Evolutionary conservation across 257 asterid genomes (phyloP).

Genomic region (Solanum paucissectum): DNA sequence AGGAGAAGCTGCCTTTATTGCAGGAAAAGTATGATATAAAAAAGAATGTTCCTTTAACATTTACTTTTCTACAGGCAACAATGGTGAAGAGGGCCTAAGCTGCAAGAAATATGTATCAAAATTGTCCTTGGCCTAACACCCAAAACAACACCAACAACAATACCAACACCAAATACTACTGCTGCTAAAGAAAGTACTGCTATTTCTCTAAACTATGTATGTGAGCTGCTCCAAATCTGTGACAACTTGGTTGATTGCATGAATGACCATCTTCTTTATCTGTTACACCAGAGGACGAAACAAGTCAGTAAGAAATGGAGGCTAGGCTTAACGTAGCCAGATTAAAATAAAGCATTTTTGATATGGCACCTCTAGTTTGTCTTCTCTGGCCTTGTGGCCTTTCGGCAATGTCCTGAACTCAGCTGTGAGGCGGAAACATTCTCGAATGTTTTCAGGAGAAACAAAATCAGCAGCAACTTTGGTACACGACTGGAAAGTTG

Average conservation of each 20-base stretch:
- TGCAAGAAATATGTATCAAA: background rate
- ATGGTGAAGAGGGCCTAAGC: background rate
- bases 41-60: background rate
- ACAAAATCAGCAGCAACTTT: constrained; percentile 93
- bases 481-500: constrained; percentile 67
- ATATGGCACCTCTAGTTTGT: constrained; percentile 72
- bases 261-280: constrained; percentile 87
- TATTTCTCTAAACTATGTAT: background rate
- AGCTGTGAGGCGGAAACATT: constrained; percentile 66
- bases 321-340: background rate
- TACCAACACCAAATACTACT: too few species aligned
- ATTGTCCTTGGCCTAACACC: constrained; percentile 1
- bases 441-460: constrained; percentile 78
- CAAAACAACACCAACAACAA: background rate
- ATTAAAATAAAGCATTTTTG: background rate
- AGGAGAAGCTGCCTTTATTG: background rate
- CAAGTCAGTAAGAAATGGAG: background rate
- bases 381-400: constrained; percentile 83
- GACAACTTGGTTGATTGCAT: constrained; percentile 55
- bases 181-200: background rate
- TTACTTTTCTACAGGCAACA: background rate
- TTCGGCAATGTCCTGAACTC: constrained; percentile 84
- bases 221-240: constrained; percentile 47
- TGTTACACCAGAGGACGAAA: constrained; percentile 13
- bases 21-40: background rate